phyloP scores from a whole-genome alignment of 2,329 filamentous ascomycete species.

The Fusarium redolens region DNA sequence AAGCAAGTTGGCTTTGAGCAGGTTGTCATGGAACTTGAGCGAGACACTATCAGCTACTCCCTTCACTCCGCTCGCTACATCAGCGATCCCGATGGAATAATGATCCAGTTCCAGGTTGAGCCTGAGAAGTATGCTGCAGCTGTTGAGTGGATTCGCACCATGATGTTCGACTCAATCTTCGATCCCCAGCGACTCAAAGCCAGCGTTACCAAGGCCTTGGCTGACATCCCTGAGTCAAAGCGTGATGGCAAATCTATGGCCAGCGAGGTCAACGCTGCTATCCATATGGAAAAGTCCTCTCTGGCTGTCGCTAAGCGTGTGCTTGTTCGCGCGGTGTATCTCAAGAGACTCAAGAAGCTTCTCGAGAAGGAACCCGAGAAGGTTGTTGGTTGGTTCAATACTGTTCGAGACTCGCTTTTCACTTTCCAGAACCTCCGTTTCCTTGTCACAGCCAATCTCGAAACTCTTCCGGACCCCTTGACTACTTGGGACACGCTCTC shows the following conservation, averaged over 20 bases:
- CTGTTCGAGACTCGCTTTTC: slow-evolving; percentile 80
- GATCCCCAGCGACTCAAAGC: slow-evolving; percentile 75
- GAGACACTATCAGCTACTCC: slow-evolving; percentile 87
- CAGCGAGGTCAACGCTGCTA: slow-evolving; percentile 75
- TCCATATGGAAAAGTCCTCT: slow-evolving; percentile 82
- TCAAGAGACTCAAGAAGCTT: slow-evolving; percentile 85
- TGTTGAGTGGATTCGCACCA: slow-evolving; percentile 84
- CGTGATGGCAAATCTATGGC: slow-evolving; percentile 81
- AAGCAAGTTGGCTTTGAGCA: slow-evolving; percentile 87
- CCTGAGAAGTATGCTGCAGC: slow-evolving; percentile 85
- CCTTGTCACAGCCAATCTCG: slow-evolving; percentile 84
- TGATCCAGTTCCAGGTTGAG: slow-evolving; percentile 87
- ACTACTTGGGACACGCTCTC: slow-evolving; percentile 76
- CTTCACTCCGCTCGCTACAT: slow-evolving; percentile 76
- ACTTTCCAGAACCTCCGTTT: slow-evolving; percentile 87
- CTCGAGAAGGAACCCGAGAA: slow-evolving; percentile 79
- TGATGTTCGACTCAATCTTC: slow-evolving; percentile 91
- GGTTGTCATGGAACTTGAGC: slow-evolving; percentile 89
- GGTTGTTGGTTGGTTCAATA: slow-evolving; percentile 82
- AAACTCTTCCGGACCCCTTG: slow-evolving; percentile 78
- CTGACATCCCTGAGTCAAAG: slow-evolving; percentile 92
- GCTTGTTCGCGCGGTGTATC: slow-evolving; percentile 86
- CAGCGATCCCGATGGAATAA: slow-evolving; percentile 83
- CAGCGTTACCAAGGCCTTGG: slow-evolving; percentile 81
- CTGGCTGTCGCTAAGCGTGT: slow-evolving; percentile 82